A percentile compares a stretch with the other conserved stretches of the same genome.
phyloP scores from a whole-genome alignment of 345 rosid species.

The Eucalyptus grandis region DNA sequence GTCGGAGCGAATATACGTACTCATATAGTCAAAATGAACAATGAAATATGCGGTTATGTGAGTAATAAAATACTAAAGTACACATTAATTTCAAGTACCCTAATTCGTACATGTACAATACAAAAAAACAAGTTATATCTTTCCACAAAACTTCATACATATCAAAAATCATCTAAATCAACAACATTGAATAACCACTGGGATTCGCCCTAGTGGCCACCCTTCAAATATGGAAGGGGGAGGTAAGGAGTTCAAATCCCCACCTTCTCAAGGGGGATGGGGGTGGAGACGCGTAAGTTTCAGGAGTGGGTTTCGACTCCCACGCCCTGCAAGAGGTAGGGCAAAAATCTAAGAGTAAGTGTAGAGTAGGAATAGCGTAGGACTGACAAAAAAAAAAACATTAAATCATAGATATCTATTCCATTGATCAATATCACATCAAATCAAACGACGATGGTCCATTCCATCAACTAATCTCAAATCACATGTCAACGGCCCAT shows the following conservation, averaged over 20 bases:
- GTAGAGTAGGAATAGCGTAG: too few species aligned
- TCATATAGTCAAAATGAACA: background rate
- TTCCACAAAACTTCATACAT: background rate
- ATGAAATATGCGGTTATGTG: background rate
- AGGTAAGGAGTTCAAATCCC: too few species aligned
- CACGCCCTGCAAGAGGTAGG: too few species aligned
- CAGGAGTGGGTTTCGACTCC: too few species aligned
- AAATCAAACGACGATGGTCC: too few species aligned
- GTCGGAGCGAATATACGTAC: background rate
- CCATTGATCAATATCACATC: background rate
- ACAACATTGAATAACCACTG: background rate
- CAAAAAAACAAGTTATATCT: background rate
- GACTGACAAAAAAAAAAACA: too few species aligned
- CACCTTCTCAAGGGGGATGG: too few species aligned
- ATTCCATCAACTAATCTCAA: background rate
- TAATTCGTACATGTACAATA: background rate
- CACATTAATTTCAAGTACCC: background rate
- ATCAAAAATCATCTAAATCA: background rate
- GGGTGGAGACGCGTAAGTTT: too few species aligned
- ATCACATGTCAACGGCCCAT: background rate
- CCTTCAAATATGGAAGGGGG: too few species aligned
- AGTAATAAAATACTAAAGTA: too few species aligned
- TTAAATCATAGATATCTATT: background rate
- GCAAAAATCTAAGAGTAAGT: too few species aligned
- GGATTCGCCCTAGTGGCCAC: too few species aligned